phyloP scores from a whole-genome alignment of 1,139 yeast species.

The Saccharomycopsis crataegensis region DNA sequence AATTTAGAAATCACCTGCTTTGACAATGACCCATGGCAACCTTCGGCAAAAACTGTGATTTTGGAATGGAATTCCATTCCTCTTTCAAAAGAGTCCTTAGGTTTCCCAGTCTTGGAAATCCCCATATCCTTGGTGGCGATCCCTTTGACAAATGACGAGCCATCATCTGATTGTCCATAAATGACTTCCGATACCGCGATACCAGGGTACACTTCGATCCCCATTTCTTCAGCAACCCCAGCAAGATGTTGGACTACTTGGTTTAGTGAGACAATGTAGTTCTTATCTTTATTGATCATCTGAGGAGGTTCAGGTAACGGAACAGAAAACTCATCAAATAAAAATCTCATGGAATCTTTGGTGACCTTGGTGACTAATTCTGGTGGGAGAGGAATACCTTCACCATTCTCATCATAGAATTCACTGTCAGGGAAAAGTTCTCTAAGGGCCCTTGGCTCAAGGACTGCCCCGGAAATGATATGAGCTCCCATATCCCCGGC shows the following conservation, averaged over 20 bases:
- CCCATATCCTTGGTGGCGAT: slow-evolving; percentile 95
- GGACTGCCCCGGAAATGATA: slow-evolving; percentile 86
- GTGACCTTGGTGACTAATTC: slow-evolving; percentile 70
- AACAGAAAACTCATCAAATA: slow-evolving; percentile 49
- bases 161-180: slow-evolving; percentile 41
- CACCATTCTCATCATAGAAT: slow-evolving; percentile 40
- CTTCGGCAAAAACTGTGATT: slow-evolving; percentile 85
- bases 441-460: slow-evolving; percentile 79
- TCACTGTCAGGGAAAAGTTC: slow-evolving; percentile 81
- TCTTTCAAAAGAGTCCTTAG: slow-evolving; percentile 72
- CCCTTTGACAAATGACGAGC: slow-evolving; percentile 58
- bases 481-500: slow-evolving; percentile 92
- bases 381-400: slow-evolving; percentile 64
- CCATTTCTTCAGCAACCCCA: slow-evolving; percentile 86
- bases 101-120: slow-evolving; percentile 60
- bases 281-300: slow-evolving; percentile 65
- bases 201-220: slow-evolving; percentile 90
- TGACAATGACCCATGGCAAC: slow-evolving; percentile 91
- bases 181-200: slow-evolving; percentile 82
- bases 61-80: slow-evolving; percentile 96
- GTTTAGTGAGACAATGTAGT: slow-evolving; percentile 78
- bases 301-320: slow-evolving; percentile 93
- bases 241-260: slow-evolving; percentile 76
- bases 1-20: slow-evolving; percentile 67
- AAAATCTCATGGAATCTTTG: slow-evolving; percentile 60